Percentiles rank a stretch among this genome's conserved stretches.
These are phyloP conservation scores for Apophysomyces sp. DNA, from an alignment of 371 early-diverging fungal genomes.

Conservation along the genomic window DNA sequence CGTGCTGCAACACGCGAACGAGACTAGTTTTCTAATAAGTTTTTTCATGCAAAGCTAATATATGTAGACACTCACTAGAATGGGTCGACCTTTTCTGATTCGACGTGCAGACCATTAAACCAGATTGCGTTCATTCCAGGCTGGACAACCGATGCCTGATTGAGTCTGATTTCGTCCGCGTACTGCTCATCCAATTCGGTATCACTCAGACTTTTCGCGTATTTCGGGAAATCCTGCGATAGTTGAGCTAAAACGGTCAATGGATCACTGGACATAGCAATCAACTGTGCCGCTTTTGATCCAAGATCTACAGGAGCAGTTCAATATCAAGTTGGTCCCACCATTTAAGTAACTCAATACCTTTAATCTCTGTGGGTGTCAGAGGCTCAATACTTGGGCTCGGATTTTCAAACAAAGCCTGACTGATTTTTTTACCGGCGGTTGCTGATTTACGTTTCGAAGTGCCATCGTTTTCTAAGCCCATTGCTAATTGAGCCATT, in stretches of 20 bases:
- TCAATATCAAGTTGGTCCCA: neutral
- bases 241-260: conserved; percentile 62
- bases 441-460: conserved; percentile 25
- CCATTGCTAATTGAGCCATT: neutral
- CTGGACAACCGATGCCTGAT: conserved; percentile 25
- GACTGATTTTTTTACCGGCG: conserved; percentile 31
- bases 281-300: conserved; percentile 66
- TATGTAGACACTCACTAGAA: conserved; percentile 52
- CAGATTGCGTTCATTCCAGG: conserved; percentile 50
- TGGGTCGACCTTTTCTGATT: conserved; percentile 57
- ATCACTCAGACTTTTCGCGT: conserved; percentile 69
- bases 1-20: conserved; percentile 25
- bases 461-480: neutral
- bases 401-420: conserved; percentile 31
- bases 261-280: conserved; percentile 59
- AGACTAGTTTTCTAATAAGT: conserved; percentile 13
- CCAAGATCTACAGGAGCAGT: conserved; percentile 48
- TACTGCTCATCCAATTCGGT: conserved; percentile 30
- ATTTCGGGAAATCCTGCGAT: conserved; percentile 83
- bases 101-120: conserved; percentile 69
- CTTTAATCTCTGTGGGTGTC: conserved; percentile 53
- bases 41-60: conserved; percentile 6
- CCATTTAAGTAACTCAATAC: conserved; percentile 18
- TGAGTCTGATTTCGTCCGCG: conserved; percentile 29
- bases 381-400: conserved; percentile 63